Evolutionary conservation across 1,284 basidiomycete genomes (phyloP).

Genomic region (Cryptococcus amylolentus): DNA sequence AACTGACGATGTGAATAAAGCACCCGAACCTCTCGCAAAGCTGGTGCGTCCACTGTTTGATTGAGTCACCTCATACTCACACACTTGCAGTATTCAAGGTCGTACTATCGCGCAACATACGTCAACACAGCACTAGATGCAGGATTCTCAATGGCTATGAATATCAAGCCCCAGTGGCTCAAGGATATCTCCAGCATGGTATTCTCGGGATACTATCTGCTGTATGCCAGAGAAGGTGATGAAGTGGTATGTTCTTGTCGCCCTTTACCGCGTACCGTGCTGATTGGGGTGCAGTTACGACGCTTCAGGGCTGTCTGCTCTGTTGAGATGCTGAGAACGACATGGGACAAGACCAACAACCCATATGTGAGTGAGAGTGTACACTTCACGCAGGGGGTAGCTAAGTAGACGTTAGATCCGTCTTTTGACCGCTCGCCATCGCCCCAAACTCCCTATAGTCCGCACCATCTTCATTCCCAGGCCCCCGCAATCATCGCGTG

Average conservation of each 20-base stretch:
- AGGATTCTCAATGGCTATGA: constrained; percentile 92
- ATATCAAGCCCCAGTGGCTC: constrained; percentile 87
- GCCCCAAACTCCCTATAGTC: constrained; percentile 61
- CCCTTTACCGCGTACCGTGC: constrained; percentile 1
- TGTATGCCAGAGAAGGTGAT: constrained; percentile 88
- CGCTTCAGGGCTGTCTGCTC: constrained; percentile 88
- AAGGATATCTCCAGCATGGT: constrained; percentile 78
- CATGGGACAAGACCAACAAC: constrained; percentile 95
- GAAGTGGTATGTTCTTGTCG: constrained; percentile 65
- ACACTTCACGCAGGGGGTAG: not conserved
- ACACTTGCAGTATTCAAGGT: constrained; percentile 71
- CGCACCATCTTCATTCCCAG: constrained; percentile 77
- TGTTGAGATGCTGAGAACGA: constrained; percentile 88
- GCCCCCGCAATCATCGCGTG: constrained; percentile 69
- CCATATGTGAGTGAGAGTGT: constrained; percentile 65
- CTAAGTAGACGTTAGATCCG: constrained; percentile 59
- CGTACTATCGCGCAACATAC: constrained; percentile 97
- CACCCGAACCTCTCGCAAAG: constrained; percentile 86
- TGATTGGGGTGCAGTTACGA: constrained; percentile 61
- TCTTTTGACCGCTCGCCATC: constrained; percentile 59
- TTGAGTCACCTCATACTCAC: not conserved
- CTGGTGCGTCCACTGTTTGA: constrained; percentile 59
- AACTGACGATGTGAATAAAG: constrained; percentile 49
- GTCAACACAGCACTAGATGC: constrained; percentile 91
- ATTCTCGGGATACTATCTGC: constrained; percentile 87